Evolutionary conservation across 2,329 filamentous ascomycete species (phyloP).

Genomic region (Chaetomiaceae sp.): DNA sequence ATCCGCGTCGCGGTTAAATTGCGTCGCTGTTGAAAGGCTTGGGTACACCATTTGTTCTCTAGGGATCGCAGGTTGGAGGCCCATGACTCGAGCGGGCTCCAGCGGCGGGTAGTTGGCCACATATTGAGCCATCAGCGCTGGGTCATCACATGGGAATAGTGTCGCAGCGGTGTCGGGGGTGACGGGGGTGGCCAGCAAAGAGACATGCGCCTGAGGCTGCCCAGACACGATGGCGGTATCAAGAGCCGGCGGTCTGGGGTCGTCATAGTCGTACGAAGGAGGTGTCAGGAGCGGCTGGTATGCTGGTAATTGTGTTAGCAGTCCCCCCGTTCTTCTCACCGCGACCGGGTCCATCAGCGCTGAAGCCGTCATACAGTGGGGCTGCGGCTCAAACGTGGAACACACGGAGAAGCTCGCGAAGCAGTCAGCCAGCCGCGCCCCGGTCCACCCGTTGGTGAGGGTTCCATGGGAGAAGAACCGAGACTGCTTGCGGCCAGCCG

Average conservation of each 20-base stretch:
- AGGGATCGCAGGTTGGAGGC: slow-evolving; percentile 26
- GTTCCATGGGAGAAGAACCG: no score
- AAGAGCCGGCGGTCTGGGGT: slow-evolving; percentile 8
- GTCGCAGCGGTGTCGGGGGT: slow-evolving; percentile 24
- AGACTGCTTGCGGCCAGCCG: slow-evolving; percentile 14
- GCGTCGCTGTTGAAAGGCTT: slow-evolving; percentile 22
- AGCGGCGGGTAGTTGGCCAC: slow-evolving; percentile 33
- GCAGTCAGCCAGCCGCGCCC: slow-evolving; percentile 30
- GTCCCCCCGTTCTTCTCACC: not conserved
- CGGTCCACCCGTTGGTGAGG: slow-evolving; percentile 22
- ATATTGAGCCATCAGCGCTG: slow-evolving; percentile 26
- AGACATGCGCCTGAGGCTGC: slow-evolving; percentile 17
- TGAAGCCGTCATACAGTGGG: slow-evolving; percentile 29
- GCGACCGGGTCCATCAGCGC: not conserved
- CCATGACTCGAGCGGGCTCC: slow-evolving; percentile 28
- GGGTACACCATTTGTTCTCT: slow-evolving; percentile 39
- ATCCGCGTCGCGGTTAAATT: slow-evolving; percentile 14
- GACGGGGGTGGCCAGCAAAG: slow-evolving; percentile 23
- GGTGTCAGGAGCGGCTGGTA: slow-evolving; percentile 22
- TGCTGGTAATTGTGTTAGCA: slow-evolving; percentile 15
- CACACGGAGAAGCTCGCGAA: slow-evolving; percentile 32
- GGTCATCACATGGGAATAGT: slow-evolving; percentile 28
- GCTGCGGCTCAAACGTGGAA: slow-evolving; percentile 30
- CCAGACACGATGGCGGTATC: slow-evolving; percentile 23
- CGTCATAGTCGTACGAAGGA: slow-evolving; percentile 27